Conservation (phyloP, 768 basidiomycete genomes). For the Roridomyces roridus region DNA sequence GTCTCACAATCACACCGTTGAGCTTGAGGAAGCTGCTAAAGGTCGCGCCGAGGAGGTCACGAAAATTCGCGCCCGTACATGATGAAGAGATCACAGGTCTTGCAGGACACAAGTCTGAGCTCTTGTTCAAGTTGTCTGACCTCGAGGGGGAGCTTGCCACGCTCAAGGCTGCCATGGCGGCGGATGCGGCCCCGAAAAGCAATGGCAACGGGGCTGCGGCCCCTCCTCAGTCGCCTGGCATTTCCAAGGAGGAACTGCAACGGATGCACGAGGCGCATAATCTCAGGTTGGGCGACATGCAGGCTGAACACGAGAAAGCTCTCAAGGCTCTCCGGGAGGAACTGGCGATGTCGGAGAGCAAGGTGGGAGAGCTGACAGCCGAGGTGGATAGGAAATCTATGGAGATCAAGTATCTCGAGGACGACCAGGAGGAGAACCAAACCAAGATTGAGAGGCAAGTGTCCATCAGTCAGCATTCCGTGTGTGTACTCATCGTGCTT, state of each 20-base stretch:
- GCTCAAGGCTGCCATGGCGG: constrained; percentile 58
- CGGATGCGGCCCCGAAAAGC: constrained; percentile 58
- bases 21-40: constrained; percentile 79
- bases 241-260: constrained; percentile 80
- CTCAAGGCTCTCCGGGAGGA: constrained; percentile 60
- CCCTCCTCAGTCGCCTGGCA: constrained; percentile 49
- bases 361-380: constrained; percentile 60
- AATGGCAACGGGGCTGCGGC: constrained; percentile 52
- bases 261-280: constrained; percentile 86
- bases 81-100: constrained; percentile 66
- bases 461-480: constrained; percentile 26
- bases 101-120: constrained; percentile 65
- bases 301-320: constrained; percentile 68
- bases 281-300: constrained; percentile 75
- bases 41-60: constrained; percentile 74
- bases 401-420: constrained; percentile 83
- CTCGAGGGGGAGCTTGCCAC: constrained; percentile 80
- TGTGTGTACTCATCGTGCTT: constrained; percentile 27
- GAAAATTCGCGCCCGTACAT: constrained; percentile 61
- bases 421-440: constrained; percentile 78
- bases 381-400: constrained; percentile 74
- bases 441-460: constrained; percentile 84
- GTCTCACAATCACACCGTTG: constrained; percentile 69
- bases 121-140: constrained; percentile 70
- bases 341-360: constrained; percentile 56